A percentile compares a stretch with the other conserved stretches of the same genome.
Evolutionary conservation across 768 basidiomycete species (phyloP).

Genomic region (Favolaschia claudopus): DNA sequence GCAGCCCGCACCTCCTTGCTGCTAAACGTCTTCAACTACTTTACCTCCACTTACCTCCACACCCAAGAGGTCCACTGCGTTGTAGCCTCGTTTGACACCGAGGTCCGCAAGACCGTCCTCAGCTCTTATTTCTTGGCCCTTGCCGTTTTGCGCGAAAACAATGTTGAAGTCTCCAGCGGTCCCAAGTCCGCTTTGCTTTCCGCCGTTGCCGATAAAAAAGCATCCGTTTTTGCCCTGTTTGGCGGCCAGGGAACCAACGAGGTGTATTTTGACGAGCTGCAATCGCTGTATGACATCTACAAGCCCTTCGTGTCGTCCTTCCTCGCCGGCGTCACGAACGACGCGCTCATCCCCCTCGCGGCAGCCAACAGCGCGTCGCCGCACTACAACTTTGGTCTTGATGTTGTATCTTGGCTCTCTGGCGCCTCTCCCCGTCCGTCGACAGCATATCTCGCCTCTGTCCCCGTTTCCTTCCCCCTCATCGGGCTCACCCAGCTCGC

Average conservation of each 20-base stretch:
- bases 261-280: slow-evolving; percentile 96
- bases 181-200: slow-evolving; percentile 74
- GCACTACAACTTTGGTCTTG: slow-evolving; percentile 83
- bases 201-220: slow-evolving; percentile 66
- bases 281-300: slow-evolving; percentile 91
- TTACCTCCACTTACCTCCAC: slow-evolving; percentile 77
- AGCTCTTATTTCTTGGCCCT: slow-evolving; percentile 82
- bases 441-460: slow-evolving; percentile 86
- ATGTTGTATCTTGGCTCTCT: slow-evolving; percentile 85
- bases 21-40: slow-evolving; percentile 76
- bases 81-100: slow-evolving; percentile 74
- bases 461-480: slow-evolving; percentile 93
- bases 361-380: slow-evolving; percentile 63
- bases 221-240: slow-evolving; percentile 90
- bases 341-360: slow-evolving; percentile 77
- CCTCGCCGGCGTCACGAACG: slow-evolving; percentile 65
- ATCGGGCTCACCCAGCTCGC: slow-evolving; percentile 96
- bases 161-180: slow-evolving; percentile 64
- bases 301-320: slow-evolving; percentile 83
- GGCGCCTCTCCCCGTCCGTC: slow-evolving; percentile 76
- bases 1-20: slow-evolving; percentile 71
- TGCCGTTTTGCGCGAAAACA: slow-evolving; percentile 67
- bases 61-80: slow-evolving; percentile 84
- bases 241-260: slow-evolving; percentile 99
- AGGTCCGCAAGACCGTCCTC: slow-evolving; percentile 79